Base-by-base conservation (phyloP, 2,329 filamentous ascomycete species). In the Cercospora nicotianae region DNA sequence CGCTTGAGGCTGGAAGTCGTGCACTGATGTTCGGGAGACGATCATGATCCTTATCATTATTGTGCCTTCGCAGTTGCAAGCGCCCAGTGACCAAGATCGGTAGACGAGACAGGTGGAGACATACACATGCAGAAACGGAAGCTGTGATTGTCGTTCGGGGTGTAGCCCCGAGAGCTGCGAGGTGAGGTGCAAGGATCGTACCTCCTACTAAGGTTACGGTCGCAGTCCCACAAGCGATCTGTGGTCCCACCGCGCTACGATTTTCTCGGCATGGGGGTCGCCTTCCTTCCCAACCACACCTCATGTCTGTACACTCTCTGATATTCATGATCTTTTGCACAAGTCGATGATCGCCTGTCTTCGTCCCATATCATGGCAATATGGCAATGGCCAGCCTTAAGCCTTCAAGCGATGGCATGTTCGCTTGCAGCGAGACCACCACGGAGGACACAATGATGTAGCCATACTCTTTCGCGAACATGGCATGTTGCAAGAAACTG, bases 1-100 rank as follows among this genome's bases (percentile, higher is more conserved):
- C 60, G 60, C 60, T 62, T 31, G 60, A 48, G 60, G 39, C 36
- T 45, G 33, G 33, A 42, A 48, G 39, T 39, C 60, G 28, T 59
- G 28, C 28, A 59, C 55, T 36, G 55, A 59, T 33, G 55, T 10
- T 36, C n/a, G 18, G 2, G n/a, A 33, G 28, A 23, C 13, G 10
- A 31, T 31, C 30, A 36, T 20, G 7, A 28, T 16, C 20, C 9
- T 53, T 23, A 10, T 59, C 30, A 26, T 33, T 16, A 23, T 59
- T 30, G 55, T 3, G 31, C 30, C 6, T 20, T n/a, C 13, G 1
- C 18, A 57, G 3, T 23, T 36, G 13, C 2, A 13, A 28, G 48
- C n/a, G 48, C 48, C 48, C 48, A 30, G 23, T 2, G 3, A 30
- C 13, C 48, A 28, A 55, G 23, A 55, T 28, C 23, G 13, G 45